phyloP scores from a whole-genome alignment of 805 yeast species.

The Nematodospora valgi region DNA sequence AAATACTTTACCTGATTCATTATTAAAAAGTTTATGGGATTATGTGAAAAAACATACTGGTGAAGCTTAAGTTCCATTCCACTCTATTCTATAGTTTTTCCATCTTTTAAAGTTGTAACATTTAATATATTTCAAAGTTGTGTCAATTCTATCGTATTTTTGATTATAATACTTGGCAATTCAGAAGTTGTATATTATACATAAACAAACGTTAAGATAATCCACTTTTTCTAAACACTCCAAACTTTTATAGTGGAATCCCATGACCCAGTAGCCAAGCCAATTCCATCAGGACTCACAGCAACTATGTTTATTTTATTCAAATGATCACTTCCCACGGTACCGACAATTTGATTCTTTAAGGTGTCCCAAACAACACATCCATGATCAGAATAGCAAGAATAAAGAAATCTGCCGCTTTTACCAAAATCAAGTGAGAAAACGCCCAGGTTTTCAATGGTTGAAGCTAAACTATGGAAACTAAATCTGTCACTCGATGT shows the following conservation, averaged over 20 bases:
- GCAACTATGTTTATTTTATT: conserved; percentile 61
- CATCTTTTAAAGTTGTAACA: no score
- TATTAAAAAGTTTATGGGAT: conserved; percentile 92
- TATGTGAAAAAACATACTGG: conserved; percentile 72
- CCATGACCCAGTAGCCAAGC: conserved; percentile 78
- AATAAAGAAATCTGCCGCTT: conserved; percentile 71
- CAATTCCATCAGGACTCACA: conserved; percentile 69
- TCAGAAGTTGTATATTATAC: no score
- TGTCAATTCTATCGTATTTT: neutral
- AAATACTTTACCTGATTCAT: conserved; percentile 85
- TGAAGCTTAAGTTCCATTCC: conserved; percentile 17
- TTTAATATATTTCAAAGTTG: neutral
- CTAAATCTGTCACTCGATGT: conserved; percentile 3
- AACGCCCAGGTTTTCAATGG: conserved; percentile 64
- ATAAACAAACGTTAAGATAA: neutral
- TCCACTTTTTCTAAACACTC: conserved; percentile 29
- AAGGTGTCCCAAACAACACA: conserved; percentile 78
- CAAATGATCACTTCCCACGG: conserved; percentile 41
- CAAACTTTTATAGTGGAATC: conserved; percentile 70
- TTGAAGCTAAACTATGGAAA: conserved; percentile 14
- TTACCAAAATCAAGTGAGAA: conserved; percentile 67
- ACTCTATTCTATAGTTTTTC: no score
- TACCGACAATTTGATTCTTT: conserved; percentile 61
- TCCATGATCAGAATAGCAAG: conserved; percentile 72
- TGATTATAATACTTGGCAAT: no score